A percentile compares a stretch with the other conserved stretches of the same genome.
Conservation (phyloP, 225 moss, liverwort and hornwort species). For the Polytrichum commune region DNA sequence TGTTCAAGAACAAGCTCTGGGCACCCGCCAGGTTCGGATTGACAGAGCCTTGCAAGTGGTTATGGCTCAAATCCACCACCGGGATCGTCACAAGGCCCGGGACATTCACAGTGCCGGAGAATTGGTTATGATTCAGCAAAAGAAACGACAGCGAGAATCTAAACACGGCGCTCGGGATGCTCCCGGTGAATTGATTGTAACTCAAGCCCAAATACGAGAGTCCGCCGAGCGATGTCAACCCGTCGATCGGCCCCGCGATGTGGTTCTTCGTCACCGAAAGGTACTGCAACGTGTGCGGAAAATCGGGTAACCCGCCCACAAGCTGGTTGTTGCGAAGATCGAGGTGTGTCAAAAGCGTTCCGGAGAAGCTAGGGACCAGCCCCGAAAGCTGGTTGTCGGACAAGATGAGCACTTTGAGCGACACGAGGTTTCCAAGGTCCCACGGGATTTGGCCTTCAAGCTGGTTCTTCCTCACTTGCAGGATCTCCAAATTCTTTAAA, state of each 20-base stretch:
- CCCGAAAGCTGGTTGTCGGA: slow-evolving; percentile 33
- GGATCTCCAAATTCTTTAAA: slow-evolving; percentile 5
- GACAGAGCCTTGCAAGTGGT: slow-evolving; percentile 32
- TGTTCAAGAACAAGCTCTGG: slow-evolving; percentile 48
- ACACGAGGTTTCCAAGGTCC: slow-evolving; percentile 10
- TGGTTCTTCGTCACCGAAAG: slow-evolving; percentile 30
- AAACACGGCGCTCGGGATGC: slow-evolving; percentile 37
- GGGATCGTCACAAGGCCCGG: slow-evolving; percentile 22
- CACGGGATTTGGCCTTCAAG: slow-evolving; percentile 18
- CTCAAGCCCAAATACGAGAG: slow-evolving; percentile 43
- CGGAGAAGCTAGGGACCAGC: slow-evolving; percentile 20
- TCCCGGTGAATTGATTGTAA: slow-evolving; percentile 31
- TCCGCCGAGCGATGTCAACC: slow-evolving; percentile 1
- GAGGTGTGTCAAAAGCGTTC: slow-evolving; percentile 16
- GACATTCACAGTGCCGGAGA: slow-evolving; percentile 27
- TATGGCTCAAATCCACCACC: slow-evolving; percentile 47
- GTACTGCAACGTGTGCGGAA: slow-evolving; percentile 31
- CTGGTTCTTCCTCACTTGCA: slow-evolving; percentile 35
- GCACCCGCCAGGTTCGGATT: slow-evolving; percentile 36
- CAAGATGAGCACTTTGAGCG: slow-evolving; percentile 27
- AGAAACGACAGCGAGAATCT: slow-evolving; percentile 30
- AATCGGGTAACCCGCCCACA: slow-evolving; percentile 15
- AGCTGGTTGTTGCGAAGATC: slow-evolving; percentile 35
- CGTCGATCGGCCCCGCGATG: slow-evolving; percentile 22
- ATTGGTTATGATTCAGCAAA: slow-evolving; percentile 36